Percentiles rank a stretch among this genome's conserved stretches.
Evolutionary conservation across 2,329 filamentous ascomycete species (phyloP).

Genomic region (Aureobasidium sp.): DNA sequence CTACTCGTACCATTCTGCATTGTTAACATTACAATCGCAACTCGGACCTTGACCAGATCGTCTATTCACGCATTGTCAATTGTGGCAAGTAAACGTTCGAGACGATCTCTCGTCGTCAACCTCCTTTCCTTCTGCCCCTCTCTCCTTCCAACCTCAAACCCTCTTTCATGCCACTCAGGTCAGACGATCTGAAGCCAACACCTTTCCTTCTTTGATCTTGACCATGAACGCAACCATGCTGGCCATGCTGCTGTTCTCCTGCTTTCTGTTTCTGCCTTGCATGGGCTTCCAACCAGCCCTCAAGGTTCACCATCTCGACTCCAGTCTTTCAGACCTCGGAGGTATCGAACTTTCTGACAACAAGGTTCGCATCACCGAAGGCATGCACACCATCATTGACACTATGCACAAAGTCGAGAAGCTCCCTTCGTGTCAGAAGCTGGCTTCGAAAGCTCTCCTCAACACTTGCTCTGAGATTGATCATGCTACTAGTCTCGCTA

Average conservation of each 20-base stretch:
- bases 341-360: conserved; percentile 8
- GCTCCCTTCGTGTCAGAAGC: conserved; percentile 45
- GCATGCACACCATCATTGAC: conserved; percentile 29
- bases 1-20: background rate
- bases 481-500: conserved; percentile 22
- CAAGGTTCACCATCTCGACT: conserved; percentile 5
- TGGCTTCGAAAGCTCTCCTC: conserved; percentile 47
- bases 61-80: background rate
- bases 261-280: background rate
- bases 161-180: background rate
- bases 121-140: background rate
- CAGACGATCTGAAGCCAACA: conserved; percentile 3
- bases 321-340: background rate
- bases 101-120: background rate
- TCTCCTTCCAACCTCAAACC: background rate
- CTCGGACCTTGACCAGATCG: background rate
- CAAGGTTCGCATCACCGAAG: conserved; percentile 11
- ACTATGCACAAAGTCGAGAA: conserved; percentile 40
- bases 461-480: conserved; percentile 48
- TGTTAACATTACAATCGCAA: conserved; percentile 4
- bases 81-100: background rate
- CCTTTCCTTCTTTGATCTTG: background rate
- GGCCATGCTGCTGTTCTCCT: background rate
- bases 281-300: conserved; percentile 16
- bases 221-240: conserved; percentile 9